A percentile compares a stretch with the other conserved stretches of the same genome.
These are phyloP conservation scores for Trichoderma arundinaceum DNA, from an alignment of 2,329 filamentous ascomycete genomes.

Conservation along the genomic window DNA sequence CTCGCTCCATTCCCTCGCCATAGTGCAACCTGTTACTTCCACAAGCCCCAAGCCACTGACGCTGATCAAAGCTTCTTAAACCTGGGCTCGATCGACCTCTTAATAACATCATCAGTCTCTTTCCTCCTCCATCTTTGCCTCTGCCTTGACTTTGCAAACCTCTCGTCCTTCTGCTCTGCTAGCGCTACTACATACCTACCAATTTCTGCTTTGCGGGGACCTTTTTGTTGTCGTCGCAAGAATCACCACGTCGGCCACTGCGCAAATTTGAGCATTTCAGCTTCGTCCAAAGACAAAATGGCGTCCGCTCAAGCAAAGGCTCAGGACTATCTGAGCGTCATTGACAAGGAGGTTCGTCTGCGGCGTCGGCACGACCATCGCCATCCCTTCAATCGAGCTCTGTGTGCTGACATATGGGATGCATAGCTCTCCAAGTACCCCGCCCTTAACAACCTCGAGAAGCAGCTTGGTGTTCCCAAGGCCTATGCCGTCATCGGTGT, in stretches of 20 bases:
- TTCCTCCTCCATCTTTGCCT: slow-evolving; percentile 33
- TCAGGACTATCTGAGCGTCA: slow-evolving; percentile 75
- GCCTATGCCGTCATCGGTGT: slow-evolving; percentile 81
- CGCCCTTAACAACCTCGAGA: slow-evolving; percentile 82
- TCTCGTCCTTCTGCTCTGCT: neutral
- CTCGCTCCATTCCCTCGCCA: slow-evolving; percentile 33
- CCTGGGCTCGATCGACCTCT: slow-evolving; percentile 24
- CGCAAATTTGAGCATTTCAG: slow-evolving; percentile 26
- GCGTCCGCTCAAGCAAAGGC: slow-evolving; percentile 76
- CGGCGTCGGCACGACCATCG: neutral
- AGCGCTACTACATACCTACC: slow-evolving; percentile 1
- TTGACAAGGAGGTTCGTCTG: slow-evolving; percentile 80
- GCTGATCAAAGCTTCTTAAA: slow-evolving; percentile 40
- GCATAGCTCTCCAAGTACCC: slow-evolving; percentile 83
- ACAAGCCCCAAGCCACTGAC: slow-evolving; percentile 43
- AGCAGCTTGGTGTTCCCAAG: slow-evolving; percentile 82
- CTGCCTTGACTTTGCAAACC: slow-evolving; percentile 20
- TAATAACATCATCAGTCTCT: slow-evolving; percentile 29
- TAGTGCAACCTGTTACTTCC: slow-evolving; percentile 35
- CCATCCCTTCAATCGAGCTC: slow-evolving; percentile 32
- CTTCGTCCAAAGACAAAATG: slow-evolving; percentile 56
- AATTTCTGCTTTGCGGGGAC: slow-evolving; percentile 8
- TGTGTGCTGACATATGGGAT: slow-evolving; percentile 34
- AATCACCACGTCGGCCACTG: neutral
- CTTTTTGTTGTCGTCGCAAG: slow-evolving; percentile 21